Evolutionary conservation across 2,329 filamentous ascomycete species (phyloP).

Genomic region (Diplodia mutila): DNA sequence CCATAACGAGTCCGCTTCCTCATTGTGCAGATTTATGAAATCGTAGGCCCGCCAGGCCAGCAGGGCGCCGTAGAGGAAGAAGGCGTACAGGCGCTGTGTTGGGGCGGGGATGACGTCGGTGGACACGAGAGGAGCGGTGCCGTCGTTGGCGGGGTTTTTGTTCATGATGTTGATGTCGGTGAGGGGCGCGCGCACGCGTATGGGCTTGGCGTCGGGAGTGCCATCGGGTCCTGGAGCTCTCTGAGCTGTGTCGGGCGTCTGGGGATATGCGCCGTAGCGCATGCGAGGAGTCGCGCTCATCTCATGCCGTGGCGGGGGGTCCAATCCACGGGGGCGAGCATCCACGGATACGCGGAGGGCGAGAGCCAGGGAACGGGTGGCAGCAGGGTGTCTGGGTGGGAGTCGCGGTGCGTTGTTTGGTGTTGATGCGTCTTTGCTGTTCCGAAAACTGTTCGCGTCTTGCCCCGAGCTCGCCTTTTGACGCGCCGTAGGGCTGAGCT

Average conservation of each 20-base stretch:
- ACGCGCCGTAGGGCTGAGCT: conserved; percentile 25
- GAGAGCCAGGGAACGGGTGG: conserved; percentile 14
- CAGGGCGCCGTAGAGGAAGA: conserved; percentile 75
- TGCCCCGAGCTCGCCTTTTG: conserved; percentile 21
- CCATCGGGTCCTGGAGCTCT: conserved; percentile 26
- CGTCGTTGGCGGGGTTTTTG: conserved; percentile 29
- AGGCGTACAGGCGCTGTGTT: conserved; percentile 84
- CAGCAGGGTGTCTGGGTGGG: conserved; percentile 8
- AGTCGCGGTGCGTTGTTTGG: conserved; percentile 25
- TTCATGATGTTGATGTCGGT: conserved; percentile 39
- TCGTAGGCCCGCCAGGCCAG: conserved; percentile 87
- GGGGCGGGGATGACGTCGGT: conserved; percentile 83
- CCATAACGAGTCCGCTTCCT: conserved; percentile 84
- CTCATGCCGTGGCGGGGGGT: conserved; percentile 53
- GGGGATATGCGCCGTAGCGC: conserved; percentile 75
- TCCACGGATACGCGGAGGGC: conserved; percentile 6
- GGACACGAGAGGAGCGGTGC: conserved; percentile 70
- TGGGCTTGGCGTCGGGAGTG: conserved; percentile 30
- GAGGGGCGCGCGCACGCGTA: conserved; percentile 38
- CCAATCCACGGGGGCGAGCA: conserved; percentile 12
- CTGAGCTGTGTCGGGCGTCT: conserved; percentile 63
- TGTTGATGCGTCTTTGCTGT: conserved; percentile 28
- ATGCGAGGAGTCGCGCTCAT: conserved; percentile 85
- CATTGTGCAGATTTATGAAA: conserved; percentile 75
- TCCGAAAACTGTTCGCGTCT: conserved; percentile 36